phyloP scores from a whole-genome alignment of 371 early-diverging fungal species.

The Capillidium rhysosporum region DNA sequence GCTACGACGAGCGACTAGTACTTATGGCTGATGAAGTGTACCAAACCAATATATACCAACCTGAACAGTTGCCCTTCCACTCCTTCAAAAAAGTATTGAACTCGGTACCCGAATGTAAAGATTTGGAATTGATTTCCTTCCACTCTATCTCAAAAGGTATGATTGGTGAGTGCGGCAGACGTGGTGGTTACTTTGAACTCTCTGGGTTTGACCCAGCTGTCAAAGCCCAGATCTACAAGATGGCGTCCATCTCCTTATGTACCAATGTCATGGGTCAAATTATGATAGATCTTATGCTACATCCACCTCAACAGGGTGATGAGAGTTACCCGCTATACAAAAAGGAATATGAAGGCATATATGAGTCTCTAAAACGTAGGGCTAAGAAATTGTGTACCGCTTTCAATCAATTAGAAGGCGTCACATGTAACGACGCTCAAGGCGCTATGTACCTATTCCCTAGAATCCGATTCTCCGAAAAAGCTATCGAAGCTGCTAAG shows the following conservation, averaged over 20 bases:
- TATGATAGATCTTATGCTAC: conserved; percentile 77
- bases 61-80: conserved; percentile 66
- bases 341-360: conserved; percentile 52
- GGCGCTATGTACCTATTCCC: conserved; percentile 98
- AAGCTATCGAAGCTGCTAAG: conserved; percentile 56
- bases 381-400: conserved; percentile 47
- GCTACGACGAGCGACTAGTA: conserved; percentile 55
- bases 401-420: conserved; percentile 71
- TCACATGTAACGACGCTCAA: conserved; percentile 66
- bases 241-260: conserved; percentile 80
- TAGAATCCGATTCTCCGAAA: conserved; percentile 41
- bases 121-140: conserved; percentile 80
- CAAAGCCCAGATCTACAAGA: conserved; percentile 72
- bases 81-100: conserved; percentile 82
- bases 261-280: conserved; percentile 73
- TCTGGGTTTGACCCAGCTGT: conserved; percentile 54
- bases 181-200: conserved; percentile 95
- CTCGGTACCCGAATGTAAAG: conserved; percentile 30
- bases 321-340: conserved; percentile 50
- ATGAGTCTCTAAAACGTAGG: conserved; percentile 58
- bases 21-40: conserved; percentile 95
- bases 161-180: conserved; percentile 95
- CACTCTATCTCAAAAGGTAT: conserved; percentile 93
- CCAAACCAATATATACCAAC: conserved; percentile 80
- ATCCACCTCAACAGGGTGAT: conserved; percentile 70